Evolutionary conservation across 1,284 basidiomycete species (phyloP).

Genomic region (Porogramme epimiltina): DNA sequence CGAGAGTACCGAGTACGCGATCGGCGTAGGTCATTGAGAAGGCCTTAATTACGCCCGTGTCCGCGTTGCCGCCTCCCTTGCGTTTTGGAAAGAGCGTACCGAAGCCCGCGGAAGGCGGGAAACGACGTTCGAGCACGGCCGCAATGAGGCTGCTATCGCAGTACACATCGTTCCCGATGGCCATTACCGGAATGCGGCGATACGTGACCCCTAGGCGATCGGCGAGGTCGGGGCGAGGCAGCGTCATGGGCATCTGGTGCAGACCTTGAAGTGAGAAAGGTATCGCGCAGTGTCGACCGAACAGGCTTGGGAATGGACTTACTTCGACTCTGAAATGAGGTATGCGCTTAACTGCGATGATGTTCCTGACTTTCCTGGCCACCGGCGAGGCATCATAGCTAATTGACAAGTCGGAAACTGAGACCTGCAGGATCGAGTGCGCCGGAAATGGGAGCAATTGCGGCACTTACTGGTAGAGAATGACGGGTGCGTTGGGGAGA

Average conservation of each 20-base stretch:
- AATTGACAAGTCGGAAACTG: not conserved
- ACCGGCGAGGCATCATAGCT: constrained; percentile 53
- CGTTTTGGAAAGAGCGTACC: constrained; percentile 48
- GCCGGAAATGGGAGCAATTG: not conserved
- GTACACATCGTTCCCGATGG: constrained; percentile 56
- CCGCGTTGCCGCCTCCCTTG: constrained; percentile 40
- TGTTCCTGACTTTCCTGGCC: constrained; percentile 52
- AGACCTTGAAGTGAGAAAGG: too few relatives aligned
- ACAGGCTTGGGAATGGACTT: too few relatives aligned
- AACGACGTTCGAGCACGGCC: constrained; percentile 47
- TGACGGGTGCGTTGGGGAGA: constrained; percentile 1
- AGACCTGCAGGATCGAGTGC: not conserved
- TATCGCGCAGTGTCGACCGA: too few relatives aligned
- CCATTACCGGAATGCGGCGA: constrained; percentile 54
- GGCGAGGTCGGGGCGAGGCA: constrained; percentile 58
- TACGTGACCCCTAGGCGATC: constrained; percentile 49
- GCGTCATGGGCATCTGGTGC: constrained; percentile 44
- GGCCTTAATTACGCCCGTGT: constrained; percentile 49
- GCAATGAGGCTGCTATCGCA: constrained; percentile 54
- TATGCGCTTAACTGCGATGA: constrained; percentile 50
- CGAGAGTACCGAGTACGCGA: constrained; percentile 41
- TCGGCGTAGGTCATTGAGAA: constrained; percentile 49
- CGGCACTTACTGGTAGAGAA: constrained; percentile 7
- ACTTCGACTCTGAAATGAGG: constrained; percentile 51
- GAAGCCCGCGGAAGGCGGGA: constrained; percentile 45